Evolutionary conservation across 495 filamentous ascomycete species (phyloP), one percentile per base, ranked within the genome.

Genomic region (Schizothecium vesticola): DNA sequence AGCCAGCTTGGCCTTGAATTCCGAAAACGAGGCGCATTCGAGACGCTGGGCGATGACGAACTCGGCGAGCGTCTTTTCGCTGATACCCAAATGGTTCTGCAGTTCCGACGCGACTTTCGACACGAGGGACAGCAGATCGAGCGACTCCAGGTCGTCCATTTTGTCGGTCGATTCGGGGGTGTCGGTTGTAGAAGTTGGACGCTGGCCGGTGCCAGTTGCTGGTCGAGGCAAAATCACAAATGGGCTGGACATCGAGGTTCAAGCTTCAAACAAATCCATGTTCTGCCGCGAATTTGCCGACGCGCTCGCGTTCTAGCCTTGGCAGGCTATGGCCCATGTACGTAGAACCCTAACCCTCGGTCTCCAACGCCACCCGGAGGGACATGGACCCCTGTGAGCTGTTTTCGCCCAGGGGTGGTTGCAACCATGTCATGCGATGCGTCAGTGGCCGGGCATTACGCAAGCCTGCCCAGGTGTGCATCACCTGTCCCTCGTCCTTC

Each of bases 51-150:
- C 91, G 71, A 99, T 97, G 66, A 98, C 86, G 76, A 96, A 99
- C 78, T 98, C 95, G 62, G 95, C 93, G 21, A 98, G 83, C 1
- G 92, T 97, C 81, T 96, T 97, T 76, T 99, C 94, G 78, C 83
- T 91, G 74, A 97, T 89, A 33, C 94, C 93, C 64, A 99, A 80
- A 80, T 99, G 91, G 79, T 99, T 99, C 71, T 93, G 90, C 57
- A 98, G 83, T 81, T 99, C 95, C 31, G 89, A 92, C 43, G 92
- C 97, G 72, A 99, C 92, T 79, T 94, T 96, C 59, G 92, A 94
- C 69, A 98, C 93, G 67, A 99, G 87, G 69, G 92, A 96, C 68
- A 98, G 87, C 69, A 96, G 83, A 82, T 99, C 95, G 70, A 99
- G 88, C 70, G 89, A 91, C 73, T 91, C 88, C 67, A 98, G 85